Conservation (phyloP, 306 rosid genomes). For the Hippophae tibetana region DNA sequence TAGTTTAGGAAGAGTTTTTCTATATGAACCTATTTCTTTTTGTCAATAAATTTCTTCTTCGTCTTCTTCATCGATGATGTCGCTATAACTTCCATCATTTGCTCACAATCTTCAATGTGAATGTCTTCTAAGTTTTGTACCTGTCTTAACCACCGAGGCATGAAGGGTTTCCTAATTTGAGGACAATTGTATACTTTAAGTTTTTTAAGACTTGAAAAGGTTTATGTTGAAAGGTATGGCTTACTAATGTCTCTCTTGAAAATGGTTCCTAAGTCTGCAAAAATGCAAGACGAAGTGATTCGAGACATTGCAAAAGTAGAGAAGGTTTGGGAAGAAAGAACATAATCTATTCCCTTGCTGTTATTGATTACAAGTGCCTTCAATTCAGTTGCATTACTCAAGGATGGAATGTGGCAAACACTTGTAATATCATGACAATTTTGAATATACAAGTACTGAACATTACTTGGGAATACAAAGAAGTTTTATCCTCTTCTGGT, state of each 20-base stretch:
- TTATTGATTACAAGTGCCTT: neutral
- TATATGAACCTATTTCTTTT: neutral
- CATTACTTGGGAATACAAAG: constrained; percentile 11
- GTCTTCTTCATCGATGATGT: neutral
- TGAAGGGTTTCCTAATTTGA: constrained; percentile 2
- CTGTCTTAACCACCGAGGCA: neutral
- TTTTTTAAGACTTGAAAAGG: constrained; percentile 6
- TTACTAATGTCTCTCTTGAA: neutral
- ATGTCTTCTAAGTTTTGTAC: constrained; percentile 5
- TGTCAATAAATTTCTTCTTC: neutral
- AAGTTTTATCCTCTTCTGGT: neutral
- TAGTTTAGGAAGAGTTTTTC: neutral
- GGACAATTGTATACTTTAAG: constrained; percentile 1
- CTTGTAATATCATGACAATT: neutral
- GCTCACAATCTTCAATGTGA: neutral
- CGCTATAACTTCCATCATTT: constrained; percentile 12
- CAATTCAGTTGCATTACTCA: neutral
- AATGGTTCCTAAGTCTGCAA: neutral
- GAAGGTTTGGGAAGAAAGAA: constrained; percentile 7
- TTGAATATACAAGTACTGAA: neutral
- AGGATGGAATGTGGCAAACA: constrained; percentile 6
- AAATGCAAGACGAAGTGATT: constrained; percentile 4
- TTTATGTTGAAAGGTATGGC: neutral
- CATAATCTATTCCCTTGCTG: neutral
- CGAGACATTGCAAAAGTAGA: constrained; percentile 2